A percentile compares a stretch with the other conserved stretches of the same genome.
These are phyloP conservation scores for Aspergillus unguis DNA, from an alignment of 2,329 filamentous ascomycete genomes.

Conservation along the genomic window DNA sequence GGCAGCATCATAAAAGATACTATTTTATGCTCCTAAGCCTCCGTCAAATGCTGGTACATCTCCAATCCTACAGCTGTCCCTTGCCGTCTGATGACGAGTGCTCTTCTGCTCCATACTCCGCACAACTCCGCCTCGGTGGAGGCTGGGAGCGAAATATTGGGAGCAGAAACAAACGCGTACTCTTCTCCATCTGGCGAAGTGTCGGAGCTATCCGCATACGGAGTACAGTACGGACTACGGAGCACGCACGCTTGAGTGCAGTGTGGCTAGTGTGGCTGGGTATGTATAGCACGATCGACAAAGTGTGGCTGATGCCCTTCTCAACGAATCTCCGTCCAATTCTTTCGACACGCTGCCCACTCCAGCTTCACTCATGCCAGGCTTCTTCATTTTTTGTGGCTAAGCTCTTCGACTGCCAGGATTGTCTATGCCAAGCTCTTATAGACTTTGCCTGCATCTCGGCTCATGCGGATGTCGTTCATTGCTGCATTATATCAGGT, in stretches of 20 bases:
- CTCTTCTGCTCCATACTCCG: constrained; percentile 4
- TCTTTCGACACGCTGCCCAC: neutral
- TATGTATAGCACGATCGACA: neutral
- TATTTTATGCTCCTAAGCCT: constrained; percentile 3
- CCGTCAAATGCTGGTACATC: neutral
- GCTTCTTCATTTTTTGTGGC: constrained; percentile 6
- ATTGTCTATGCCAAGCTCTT: constrained; percentile 2
- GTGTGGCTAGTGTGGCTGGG: no score
- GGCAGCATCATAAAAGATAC: constrained; percentile 9
- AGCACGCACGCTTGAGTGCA: no score
- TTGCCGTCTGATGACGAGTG: constrained; percentile 1
- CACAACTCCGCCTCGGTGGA: constrained; percentile 15
- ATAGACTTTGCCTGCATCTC: constrained; percentile 1
- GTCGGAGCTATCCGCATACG: neutral
- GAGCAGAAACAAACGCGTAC: neutral
- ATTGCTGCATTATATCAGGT: neutral
- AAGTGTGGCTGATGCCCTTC: constrained; percentile 3
- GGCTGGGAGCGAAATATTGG: neutral
- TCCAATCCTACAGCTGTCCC: constrained; percentile 2
- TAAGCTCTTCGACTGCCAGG: neutral
- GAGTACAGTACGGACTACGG: no score
- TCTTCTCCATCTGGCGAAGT: neutral
- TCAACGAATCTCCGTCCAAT: neutral
- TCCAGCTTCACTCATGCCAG: constrained; percentile 4
- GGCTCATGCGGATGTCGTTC: neutral